Conservation (phyloP, 192 early-diverging fungal genomes). For the Coemansia asiatica region DNA sequence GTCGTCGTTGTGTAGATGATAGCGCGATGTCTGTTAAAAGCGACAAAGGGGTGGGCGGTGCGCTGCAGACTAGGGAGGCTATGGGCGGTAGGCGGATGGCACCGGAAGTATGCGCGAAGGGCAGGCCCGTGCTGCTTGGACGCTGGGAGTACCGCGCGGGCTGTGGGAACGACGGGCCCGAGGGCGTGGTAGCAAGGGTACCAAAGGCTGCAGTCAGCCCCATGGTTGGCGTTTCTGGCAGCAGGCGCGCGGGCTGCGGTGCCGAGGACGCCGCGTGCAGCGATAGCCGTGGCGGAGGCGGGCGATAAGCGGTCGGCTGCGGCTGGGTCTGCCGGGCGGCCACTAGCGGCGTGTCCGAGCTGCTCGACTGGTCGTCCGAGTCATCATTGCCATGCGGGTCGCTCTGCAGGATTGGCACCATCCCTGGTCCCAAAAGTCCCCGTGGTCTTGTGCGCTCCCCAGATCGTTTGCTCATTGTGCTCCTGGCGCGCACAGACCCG, state of each 20-base stretch:
- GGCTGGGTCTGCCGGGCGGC: not conserved
- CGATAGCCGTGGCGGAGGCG: not conserved
- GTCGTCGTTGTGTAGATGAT: not conserved
- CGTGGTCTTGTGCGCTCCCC: slow-evolving; percentile 5
- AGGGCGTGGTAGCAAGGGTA: slow-evolving; percentile 25
- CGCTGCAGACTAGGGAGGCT: slow-evolving; percentile 34
- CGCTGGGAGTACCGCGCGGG: not conserved
- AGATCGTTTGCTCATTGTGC: not conserved
- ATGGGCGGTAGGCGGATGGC: slow-evolving; percentile 47
- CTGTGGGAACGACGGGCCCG: not conserved
- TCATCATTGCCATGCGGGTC: slow-evolving; percentile 22
- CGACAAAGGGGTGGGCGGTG: not conserved
- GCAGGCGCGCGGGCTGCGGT: not conserved
- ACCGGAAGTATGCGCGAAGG: not conserved
- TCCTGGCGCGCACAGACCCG: not conserved
- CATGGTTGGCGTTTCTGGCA: slow-evolving; percentile 37
- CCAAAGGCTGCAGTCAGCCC: slow-evolving; percentile 37
- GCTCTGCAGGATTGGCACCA: slow-evolving; percentile 43
- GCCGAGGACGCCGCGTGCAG: not conserved
- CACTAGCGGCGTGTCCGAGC: slow-evolving; percentile 36
- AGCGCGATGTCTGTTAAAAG: slow-evolving; percentile 14
- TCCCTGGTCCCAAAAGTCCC: slow-evolving; percentile 38
- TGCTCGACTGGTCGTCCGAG: slow-evolving; percentile 10
- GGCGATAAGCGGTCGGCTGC: not conserved
- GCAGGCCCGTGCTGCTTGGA: not conserved